Base-by-base conservation (phyloP, 805 yeast species). In the Saturnispora zaruensis region DNA sequence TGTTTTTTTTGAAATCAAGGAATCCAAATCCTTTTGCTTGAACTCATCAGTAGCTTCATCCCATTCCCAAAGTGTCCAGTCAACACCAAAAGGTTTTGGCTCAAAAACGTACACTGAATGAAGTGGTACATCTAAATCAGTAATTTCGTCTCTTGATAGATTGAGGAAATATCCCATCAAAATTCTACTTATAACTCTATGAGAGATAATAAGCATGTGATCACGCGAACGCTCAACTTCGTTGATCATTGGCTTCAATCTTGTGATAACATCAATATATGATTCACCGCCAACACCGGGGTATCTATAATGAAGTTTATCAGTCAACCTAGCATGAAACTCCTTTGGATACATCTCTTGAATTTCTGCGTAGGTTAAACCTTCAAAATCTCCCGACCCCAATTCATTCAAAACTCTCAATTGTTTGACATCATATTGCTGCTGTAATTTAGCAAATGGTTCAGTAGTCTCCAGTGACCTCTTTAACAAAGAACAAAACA, bases 241-340 rank as follows among this genome's bases (percentile, higher is more conserved):
- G 11, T 88, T 88, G 54, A 91, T 91, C 18, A 91, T 78, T 1
- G 97, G 95, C 53, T 95, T 75, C 50, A 91, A 73, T 54, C 99
- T 74, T 56, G 89, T 87, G 60, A 93, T 84, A 11, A 93, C 99
- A 67, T 91, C 98, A 57, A 91, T 69, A 59, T 91, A 91, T 0
- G 96, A 86, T 66, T 91, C 99, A 16, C 99, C 99, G 6, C 98
- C 97, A 45, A 88, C 86, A 4, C 99, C 99, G 1, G 98, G 99
- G 62, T 91, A 91, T 53, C 99, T 73, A 66, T 91, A 91, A 16
- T 83, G 73, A 58, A 91, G 73, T 66, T 91, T 91, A 66, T 88
- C 84, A 40, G 74, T 71, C 57, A 87, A 67, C 51, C 98, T 76
- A 16, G 88, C 77, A 40, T 76, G 78, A 62, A 83, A 91, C 64